Evolutionary conservation across 495 filamentous ascomycete species (phyloP).

Genomic region (Neurospora sp.): DNA sequence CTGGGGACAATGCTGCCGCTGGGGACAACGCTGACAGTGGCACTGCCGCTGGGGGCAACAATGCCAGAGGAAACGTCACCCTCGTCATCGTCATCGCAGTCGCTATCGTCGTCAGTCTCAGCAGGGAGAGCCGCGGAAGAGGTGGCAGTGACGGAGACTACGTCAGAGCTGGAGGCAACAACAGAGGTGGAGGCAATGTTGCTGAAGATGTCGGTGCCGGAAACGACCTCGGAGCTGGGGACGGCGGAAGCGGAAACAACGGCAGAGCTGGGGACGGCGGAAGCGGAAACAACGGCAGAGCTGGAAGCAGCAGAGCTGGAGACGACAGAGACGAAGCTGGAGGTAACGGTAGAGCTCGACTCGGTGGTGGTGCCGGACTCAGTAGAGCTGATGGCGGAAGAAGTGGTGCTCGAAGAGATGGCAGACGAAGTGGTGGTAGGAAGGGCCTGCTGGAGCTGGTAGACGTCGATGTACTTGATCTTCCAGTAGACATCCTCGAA

Average conservation of each 20-base stretch:
- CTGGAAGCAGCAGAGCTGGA: not conserved
- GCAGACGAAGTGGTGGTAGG: not conserved
- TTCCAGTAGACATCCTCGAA: conserved; percentile 49
- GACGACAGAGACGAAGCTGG: not conserved
- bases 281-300: not conserved
- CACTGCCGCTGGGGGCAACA: not conserved
- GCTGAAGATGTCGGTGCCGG: not conserved
- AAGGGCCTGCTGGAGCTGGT: conserved; percentile 15
- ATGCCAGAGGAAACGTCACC: not conserved
- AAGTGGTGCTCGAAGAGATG: conserved; percentile 1
- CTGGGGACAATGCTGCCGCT: not conserved
- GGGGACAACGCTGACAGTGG: not conserved
- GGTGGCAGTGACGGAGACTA: not conserved
- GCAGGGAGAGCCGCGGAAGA: not conserved
- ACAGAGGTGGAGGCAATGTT: not conserved
- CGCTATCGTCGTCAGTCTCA: not conserved
- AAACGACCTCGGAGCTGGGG: not conserved
- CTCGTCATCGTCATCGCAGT: not conserved
- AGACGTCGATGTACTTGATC: conserved; percentile 45
- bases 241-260: not conserved
- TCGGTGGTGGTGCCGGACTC: no score
- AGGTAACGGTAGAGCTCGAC: not conserved
- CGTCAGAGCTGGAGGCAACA: not conserved
- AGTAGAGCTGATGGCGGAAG: not conserved
- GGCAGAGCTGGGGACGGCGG: not conserved